Percentiles rank a stretch among this genome's conserved stretches.
Evolutionary conservation across 208 protist genomes (phyloP).

Genomic region (Wallacemonas sp.): DNA sequence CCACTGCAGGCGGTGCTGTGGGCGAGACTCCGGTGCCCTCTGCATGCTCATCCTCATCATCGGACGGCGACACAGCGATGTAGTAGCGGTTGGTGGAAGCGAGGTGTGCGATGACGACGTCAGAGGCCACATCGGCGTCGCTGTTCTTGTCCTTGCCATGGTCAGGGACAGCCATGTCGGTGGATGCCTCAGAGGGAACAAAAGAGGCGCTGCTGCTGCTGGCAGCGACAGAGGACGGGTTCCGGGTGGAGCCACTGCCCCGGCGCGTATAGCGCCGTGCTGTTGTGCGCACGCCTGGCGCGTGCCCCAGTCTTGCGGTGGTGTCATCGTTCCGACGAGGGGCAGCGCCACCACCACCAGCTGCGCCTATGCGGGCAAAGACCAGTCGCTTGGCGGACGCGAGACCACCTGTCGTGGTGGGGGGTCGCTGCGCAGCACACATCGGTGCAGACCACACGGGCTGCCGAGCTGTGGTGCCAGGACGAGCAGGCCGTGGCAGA

Average conservation of each 20-base stretch:
- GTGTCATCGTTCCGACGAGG: neutral
- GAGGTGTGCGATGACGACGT: neutral
- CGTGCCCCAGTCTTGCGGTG: neutral
- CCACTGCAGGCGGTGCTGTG: too few relatives aligned
- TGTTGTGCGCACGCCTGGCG: too few relatives aligned
- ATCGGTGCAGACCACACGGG: too few relatives aligned
- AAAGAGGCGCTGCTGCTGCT: conserved; percentile 2
- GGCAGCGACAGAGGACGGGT: neutral
- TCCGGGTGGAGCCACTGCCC: neutral
- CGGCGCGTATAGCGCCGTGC: conserved; percentile 1
- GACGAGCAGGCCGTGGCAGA: too few relatives aligned
- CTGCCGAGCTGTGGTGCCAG: too few relatives aligned
- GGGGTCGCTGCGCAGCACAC: neutral
- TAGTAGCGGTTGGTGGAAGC: conserved; percentile 11
- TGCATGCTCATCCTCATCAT: neutral
- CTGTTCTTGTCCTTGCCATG: neutral
- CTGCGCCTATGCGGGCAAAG: neutral
- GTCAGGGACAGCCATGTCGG: neutral
- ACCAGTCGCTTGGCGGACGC: neutral
- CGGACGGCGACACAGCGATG: neutral
- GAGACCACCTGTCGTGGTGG: neutral
- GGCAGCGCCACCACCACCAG: neutral
- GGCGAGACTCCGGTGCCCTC: too few relatives aligned
- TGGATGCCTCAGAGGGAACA: neutral
- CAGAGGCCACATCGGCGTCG: too few relatives aligned